Percentiles rank a stretch among this genome's conserved stretches.
These are phyloP conservation scores for Rhizopogon vesiculosus DNA, from an alignment of 768 basidiomycete genomes.

Conservation along the genomic window DNA sequence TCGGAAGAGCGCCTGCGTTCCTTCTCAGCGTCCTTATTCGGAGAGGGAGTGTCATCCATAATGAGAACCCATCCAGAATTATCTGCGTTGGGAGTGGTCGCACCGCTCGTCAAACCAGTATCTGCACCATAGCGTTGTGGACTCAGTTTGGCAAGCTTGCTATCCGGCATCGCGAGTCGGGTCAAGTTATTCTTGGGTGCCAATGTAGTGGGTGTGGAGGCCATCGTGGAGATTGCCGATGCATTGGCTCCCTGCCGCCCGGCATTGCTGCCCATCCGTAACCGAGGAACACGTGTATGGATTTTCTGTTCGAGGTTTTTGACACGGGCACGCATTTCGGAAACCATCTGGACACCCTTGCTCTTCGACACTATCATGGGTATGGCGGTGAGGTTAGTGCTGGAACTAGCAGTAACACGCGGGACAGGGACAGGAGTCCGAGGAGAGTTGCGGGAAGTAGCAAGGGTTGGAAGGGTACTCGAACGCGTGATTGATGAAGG, in stretches of 20 bases:
- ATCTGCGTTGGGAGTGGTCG: conserved; percentile 46
- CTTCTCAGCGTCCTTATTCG: conserved; percentile 50
- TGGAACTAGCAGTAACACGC: conserved; percentile 35
- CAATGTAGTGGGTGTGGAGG: conserved; percentile 33
- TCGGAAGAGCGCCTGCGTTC: conserved; percentile 52
- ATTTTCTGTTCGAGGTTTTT: conserved; percentile 82
- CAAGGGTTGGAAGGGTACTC: conserved; percentile 48
- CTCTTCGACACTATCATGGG: conserved; percentile 54
- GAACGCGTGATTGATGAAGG: conserved; percentile 54
- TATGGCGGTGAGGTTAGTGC: conserved; percentile 17
- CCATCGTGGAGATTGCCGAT: conserved; percentile 28
- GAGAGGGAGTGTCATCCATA: conserved; percentile 82
- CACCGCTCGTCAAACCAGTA: conserved; percentile 32
- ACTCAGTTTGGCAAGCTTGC: conserved; percentile 16
- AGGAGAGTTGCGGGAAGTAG: conserved; percentile 41
- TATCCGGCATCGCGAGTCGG: conserved; percentile 15
- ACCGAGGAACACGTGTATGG: conserved; percentile 78
- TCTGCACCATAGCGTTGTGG: conserved; percentile 42
- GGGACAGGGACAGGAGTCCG: conserved; percentile 37
- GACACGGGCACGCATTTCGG: conserved; percentile 85
- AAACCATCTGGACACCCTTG: conserved; percentile 88
- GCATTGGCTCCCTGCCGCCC: conserved; percentile 42
- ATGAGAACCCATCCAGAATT: conserved; percentile 84
- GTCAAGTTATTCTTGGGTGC: conserved; percentile 11
- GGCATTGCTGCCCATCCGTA: conserved; percentile 77